Evolutionary conservation across 495 filamentous ascomycete species (phyloP).

Genomic region (Penicillium argentinense): DNA sequence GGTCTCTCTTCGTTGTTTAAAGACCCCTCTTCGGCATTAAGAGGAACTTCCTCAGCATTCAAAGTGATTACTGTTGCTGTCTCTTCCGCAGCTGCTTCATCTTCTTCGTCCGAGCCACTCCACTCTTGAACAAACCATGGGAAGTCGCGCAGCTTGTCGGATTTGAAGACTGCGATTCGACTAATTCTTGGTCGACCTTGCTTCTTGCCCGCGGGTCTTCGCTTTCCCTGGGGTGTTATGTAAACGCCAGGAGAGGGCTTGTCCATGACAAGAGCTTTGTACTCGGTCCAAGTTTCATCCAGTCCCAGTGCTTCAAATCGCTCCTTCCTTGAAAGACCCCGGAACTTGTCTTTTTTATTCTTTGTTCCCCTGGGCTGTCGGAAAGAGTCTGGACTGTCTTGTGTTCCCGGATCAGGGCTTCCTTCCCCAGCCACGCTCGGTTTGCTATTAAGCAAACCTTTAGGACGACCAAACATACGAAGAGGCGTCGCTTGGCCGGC

Average conservation of each 20-base stretch:
- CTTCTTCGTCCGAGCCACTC: constrained; percentile 6
- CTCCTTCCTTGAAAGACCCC: constrained; percentile 37
- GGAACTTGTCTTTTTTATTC: constrained; percentile 19
- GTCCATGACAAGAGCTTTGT: constrained; percentile 40
- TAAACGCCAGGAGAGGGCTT: constrained; percentile 49
- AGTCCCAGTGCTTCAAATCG: constrained; percentile 41
- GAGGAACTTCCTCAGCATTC: too few relatives aligned
- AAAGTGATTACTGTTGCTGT: too few relatives aligned
- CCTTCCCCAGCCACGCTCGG: background rate
- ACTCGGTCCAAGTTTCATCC: constrained; percentile 47
- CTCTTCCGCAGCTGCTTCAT: too few relatives aligned
- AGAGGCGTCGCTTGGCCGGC: too few relatives aligned
- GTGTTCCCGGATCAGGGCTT: background rate
- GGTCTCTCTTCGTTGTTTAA: too few relatives aligned
- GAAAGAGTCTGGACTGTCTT: background rate
- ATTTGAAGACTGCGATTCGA: constrained; percentile 54
- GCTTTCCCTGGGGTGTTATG: constrained; percentile 48
- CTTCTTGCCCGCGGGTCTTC: constrained; percentile 41
- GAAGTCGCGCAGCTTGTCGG: constrained; percentile 31
- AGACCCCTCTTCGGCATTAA: too few relatives aligned
- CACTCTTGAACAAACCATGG: constrained; percentile 34
- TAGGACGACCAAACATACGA: too few relatives aligned
- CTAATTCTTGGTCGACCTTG: constrained; percentile 52
- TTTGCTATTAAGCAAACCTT: too few relatives aligned
- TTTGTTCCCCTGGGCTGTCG: constrained; percentile 6